A percentile compares a stretch with the other conserved stretches of the same genome.
These are phyloP conservation scores for Prunus kanzakura DNA, from an alignment of 306 rosid genomes.

Conservation along the genomic window DNA sequence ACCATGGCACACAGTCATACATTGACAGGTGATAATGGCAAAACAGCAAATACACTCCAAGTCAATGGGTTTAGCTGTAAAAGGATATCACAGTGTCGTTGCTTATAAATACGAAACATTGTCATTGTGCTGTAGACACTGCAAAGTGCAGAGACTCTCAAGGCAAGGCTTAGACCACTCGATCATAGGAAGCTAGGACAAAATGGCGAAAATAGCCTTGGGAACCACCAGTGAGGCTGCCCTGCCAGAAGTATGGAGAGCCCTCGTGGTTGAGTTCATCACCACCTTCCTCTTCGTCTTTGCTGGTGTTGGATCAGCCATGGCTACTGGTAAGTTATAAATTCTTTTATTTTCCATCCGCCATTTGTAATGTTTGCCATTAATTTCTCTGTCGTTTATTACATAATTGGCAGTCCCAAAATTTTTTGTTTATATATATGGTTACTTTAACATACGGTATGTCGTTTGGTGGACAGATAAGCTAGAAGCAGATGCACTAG, in stretches of 20 bases:
- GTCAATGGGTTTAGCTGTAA: background rate
- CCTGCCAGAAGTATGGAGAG: slow-evolving; percentile 65
- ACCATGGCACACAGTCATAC: no score
- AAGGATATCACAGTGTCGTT: no score
- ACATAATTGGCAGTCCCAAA: background rate
- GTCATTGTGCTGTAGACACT: background rate
- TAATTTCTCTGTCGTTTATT: background rate
- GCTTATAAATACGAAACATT: background rate
- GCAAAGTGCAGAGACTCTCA: background rate
- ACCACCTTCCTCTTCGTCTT: slow-evolving; percentile 87
- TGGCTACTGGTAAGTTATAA: slow-evolving; percentile 31
- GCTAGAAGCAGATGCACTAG: slow-evolving; percentile 48
- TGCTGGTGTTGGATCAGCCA: slow-evolving; percentile 78
- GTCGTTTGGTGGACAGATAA: slow-evolving; percentile 35
- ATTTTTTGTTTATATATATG: background rate
- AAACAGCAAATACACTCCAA: background rate
- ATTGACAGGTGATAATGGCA: background rate
- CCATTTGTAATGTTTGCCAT: background rate
- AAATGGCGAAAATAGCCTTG: slow-evolving; percentile 65
- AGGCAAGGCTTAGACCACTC: no score
- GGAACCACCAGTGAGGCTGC: slow-evolving; percentile 58
- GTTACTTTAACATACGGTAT: background rate
- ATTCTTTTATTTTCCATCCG: no score
- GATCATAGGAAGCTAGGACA: background rate
- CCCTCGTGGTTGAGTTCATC: slow-evolving; percentile 73